Evolutionary conservation across 345 rosid genomes (phyloP), one percentile per base, ranked within the genome.

Genomic region (Raphanus sativus): DNA sequence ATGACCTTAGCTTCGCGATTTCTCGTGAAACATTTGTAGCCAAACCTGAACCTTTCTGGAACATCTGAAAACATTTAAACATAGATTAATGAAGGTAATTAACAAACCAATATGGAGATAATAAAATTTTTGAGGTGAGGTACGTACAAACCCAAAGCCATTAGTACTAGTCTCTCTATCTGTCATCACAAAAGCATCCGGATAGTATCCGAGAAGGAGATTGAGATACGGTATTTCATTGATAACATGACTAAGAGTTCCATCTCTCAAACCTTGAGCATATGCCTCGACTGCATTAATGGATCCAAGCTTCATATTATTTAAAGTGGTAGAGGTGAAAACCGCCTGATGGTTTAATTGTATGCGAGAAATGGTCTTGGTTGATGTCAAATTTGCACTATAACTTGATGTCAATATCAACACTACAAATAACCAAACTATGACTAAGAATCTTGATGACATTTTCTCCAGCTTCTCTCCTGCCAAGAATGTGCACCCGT

Each of bases 141-240:
- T 1, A 65, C 76, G 3, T 77, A 71, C 81, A 65, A 77, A 77
- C n/a, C 81, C 81, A 71, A 77, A 77, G 10, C 81, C 81, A 6
- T 65, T 77, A 40, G 61, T 77, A 29, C 24, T 65, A 71, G 38
- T 42, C 15, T 12, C 50, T 71, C 71, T 65, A 34, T 40, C 61
- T 21, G 67, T 71, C 71, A 77, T 30, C 6, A 17, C 34, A 29
- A 77, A 77, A 8, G 25, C 62, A 55, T 58, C 58, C 0, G 72
- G 76, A 40, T 77, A 71, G 6, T 63, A 13, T 21, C 76, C 81
- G 2, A 55, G 33, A 42, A 71, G 66, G 33, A 77, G 12, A 29
- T 5, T 40, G 12, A 77, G 81, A 45, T 77, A 77, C 0, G 81
- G 76, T 38, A 77, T 30, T 8, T 77, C 81, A 45, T 71, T 56